A percentile compares a stretch with the other conserved stretches of the same genome.
Evolutionary conservation across 2,329 filamentous ascomycete species (phyloP).

Genomic region (Pyricularia sp.): DNA sequence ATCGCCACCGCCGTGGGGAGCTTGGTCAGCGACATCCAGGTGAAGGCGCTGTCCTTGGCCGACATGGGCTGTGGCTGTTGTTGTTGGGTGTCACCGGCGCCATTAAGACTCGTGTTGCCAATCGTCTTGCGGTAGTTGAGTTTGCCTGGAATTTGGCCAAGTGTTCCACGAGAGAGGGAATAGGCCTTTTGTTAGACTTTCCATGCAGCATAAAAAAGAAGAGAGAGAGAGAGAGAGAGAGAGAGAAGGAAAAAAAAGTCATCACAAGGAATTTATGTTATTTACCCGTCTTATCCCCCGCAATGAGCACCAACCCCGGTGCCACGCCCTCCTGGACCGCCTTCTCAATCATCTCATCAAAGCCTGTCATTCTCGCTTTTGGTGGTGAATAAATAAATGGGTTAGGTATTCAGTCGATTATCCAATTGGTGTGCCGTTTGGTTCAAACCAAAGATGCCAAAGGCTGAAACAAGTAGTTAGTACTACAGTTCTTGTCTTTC

Average conservation of each 20-base stretch:
- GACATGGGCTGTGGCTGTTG: constrained; percentile 10
- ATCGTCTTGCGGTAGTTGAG: constrained; percentile 15
- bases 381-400: background rate
- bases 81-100: constrained; percentile 5
- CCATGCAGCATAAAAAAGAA: background rate
- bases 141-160: constrained; percentile 10
- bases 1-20: constrained; percentile 35
- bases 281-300: constrained; percentile 10
- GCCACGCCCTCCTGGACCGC: constrained; percentile 11
- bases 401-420: background rate
- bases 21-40: constrained; percentile 27
- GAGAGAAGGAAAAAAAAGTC: background rate
- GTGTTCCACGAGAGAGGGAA: background rate
- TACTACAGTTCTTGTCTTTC: background rate
- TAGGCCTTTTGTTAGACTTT: background rate
- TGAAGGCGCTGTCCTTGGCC: constrained; percentile 19
- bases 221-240: background rate
- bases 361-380: constrained; percentile 6
- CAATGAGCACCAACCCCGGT: constrained; percentile 13
- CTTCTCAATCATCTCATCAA: constrained; percentile 11
- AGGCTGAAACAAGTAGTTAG: background rate
- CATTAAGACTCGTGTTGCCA: constrained; percentile 11
- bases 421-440: background rate
- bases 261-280: background rate
- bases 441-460: background rate